Evolutionary conservation across 352 stramenopile genomes (phyloP).

Genomic region (Peronosclerospora sorghi): DNA sequence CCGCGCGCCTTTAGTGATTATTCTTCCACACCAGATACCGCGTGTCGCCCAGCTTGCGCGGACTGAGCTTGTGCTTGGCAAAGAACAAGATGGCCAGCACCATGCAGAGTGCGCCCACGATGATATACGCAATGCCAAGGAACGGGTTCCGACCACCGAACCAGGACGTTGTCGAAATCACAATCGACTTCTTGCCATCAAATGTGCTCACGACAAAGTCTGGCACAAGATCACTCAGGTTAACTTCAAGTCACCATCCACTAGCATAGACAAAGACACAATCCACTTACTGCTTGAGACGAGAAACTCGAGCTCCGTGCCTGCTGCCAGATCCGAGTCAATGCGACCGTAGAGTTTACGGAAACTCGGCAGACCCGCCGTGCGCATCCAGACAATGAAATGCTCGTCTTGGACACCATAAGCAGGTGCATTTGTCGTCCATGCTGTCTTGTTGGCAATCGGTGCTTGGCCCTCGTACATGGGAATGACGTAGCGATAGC

Average conservation of each 20-base stretch:
- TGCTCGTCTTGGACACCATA: slow-evolving; percentile 96
- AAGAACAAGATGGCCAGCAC: slow-evolving; percentile 91
- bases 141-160: slow-evolving; percentile 96
- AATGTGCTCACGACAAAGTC: slow-evolving; percentile 95
- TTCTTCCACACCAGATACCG: slow-evolving; percentile 95
- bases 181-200: slow-evolving; percentile 92
- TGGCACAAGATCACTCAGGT: slow-evolving; percentile 21
- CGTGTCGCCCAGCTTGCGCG: slow-evolving; percentile 91
- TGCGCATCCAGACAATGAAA: slow-evolving; percentile 99
- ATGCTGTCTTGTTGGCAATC: slow-evolving; percentile 70
- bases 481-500: slow-evolving; percentile 76
- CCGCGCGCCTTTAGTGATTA: slow-evolving; percentile 81
- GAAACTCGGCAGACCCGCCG: slow-evolving; percentile 95
- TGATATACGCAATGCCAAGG: slow-evolving; percentile 93
- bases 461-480: slow-evolving; percentile 39
- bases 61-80: slow-evolving; percentile 91
- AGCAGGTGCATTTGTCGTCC: slow-evolving; percentile 45
- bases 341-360: slow-evolving; percentile 99
- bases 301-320: slow-evolving; percentile 87
- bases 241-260: no score
- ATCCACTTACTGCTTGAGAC: slow-evolving; percentile 80
- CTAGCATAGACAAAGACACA: slow-evolving; percentile 1
- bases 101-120: slow-evolving; percentile 90
- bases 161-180: slow-evolving; percentile 92
- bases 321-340: slow-evolving; percentile 83